Evolutionary conservation across 164 flowering plant species (phyloP).

Genomic region (Nymphaea colorata): DNA sequence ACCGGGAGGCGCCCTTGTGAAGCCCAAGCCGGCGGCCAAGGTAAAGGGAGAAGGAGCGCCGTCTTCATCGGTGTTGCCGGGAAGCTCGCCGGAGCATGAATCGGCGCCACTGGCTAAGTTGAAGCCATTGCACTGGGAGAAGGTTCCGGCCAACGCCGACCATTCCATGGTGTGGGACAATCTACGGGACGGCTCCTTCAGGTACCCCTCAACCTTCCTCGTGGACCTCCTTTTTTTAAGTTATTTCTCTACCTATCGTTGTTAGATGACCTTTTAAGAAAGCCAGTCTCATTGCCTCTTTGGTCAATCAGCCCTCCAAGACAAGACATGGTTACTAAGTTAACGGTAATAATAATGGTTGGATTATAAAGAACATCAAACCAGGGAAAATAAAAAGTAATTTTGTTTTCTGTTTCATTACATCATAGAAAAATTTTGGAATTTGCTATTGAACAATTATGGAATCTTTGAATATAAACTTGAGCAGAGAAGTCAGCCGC

Average conservation of each 20-base stretch:
- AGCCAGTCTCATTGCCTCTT: no score
- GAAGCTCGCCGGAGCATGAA: conserved; percentile 1
- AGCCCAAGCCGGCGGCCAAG: conserved; percentile 12
- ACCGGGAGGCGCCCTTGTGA: conserved; percentile 2
- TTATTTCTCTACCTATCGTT: not conserved
- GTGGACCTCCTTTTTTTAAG: not conserved
- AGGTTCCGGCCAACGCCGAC: conserved; percentile 37
- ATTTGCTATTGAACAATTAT: no score
- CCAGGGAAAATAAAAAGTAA: no score
- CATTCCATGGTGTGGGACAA: conserved; percentile 95
- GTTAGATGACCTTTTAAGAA: not conserved
- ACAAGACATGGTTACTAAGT: no score
- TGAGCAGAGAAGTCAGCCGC: no score
- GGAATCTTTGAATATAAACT: no score
- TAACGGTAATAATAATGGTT: no score
- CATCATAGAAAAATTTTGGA: no score
- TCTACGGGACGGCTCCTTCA: conserved; percentile 64
- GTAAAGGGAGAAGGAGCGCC: conserved; percentile 10
- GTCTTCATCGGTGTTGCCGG: not conserved
- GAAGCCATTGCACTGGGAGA: conserved; percentile 92
- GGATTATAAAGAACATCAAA: no score
- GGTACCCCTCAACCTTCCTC: conserved; percentile 19
- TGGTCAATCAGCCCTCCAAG: no score
- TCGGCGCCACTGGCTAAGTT: conserved; percentile 31
- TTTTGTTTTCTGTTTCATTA: no score